A percentile compares a stretch with the other conserved stretches of the same genome.
These are phyloP conservation scores for Hansenula lynferdii DNA, from an alignment of 1,139 yeast genomes.

Conservation along the genomic window DNA sequence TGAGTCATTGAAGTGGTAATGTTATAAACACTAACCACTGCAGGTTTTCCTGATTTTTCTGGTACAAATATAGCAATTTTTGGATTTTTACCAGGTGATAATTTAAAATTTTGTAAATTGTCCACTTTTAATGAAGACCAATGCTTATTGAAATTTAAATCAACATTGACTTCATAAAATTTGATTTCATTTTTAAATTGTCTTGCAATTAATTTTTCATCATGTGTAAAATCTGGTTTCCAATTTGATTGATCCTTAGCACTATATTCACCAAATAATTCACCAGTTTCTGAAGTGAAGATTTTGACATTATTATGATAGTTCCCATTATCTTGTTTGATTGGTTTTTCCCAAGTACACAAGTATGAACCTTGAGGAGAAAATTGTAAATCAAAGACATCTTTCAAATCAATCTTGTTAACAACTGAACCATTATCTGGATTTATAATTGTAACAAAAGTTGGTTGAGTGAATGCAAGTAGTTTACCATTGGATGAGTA, in stretches of 20 bases:
- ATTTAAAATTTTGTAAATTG: slow-evolving; percentile 52
- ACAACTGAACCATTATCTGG: slow-evolving; percentile 23
- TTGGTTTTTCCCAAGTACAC: slow-evolving; percentile 90
- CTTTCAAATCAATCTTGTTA: slow-evolving; percentile 20
- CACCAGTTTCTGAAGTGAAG: slow-evolving; percentile 49
- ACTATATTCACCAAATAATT: slow-evolving; percentile 60
- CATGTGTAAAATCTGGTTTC: slow-evolving; percentile 84
- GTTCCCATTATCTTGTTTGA: slow-evolving; percentile 47
- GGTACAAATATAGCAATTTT: slow-evolving; percentile 91
- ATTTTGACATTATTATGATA: slow-evolving; percentile 80
- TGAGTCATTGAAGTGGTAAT: slow-evolving; percentile 62
- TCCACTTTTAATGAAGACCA: slow-evolving; percentile 59
- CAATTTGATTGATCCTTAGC: slow-evolving; percentile 87
- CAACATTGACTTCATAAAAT: slow-evolving; percentile 48
- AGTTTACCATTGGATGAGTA: slow-evolving; percentile 43
- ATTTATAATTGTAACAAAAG: slow-evolving; percentile 20
- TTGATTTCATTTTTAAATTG: slow-evolving; percentile 64
- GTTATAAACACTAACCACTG: slow-evolving; percentile 79
- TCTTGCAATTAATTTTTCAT: slow-evolving; percentile 68
- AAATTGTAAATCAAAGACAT: slow-evolving; percentile 70
- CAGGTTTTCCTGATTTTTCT: slow-evolving; percentile 81
- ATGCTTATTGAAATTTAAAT: slow-evolving; percentile 50
- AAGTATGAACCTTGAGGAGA: slow-evolving; percentile 86
- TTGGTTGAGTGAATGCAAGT: slow-evolving; percentile 43
- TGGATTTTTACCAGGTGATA: slow-evolving; percentile 84